These are phyloP conservation scores for Solanum paucissectum DNA, from an alignment of 257 asterid species.

Conservation along the genomic window DNA sequence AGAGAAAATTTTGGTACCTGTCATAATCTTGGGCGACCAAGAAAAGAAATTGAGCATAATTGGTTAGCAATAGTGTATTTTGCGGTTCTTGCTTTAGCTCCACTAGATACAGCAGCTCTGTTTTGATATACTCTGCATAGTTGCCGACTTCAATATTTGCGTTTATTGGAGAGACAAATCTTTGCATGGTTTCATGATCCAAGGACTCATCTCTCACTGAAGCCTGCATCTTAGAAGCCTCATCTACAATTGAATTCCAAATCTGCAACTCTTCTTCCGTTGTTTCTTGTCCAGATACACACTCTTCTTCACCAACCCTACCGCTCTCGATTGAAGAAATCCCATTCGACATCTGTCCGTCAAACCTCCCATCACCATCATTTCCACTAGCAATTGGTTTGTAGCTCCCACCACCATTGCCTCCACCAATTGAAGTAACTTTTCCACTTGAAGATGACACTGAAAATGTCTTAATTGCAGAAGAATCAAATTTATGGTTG, in stretches of 20 bases:
- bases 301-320: slow-evolving; percentile 36
- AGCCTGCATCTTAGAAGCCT: slow-evolving; percentile 46
- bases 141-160: slow-evolving; percentile 57
- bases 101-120: slow-evolving; percentile 51
- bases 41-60: slow-evolving; percentile 88
- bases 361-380: slow-evolving; percentile 69
- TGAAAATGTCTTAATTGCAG: slow-evolving; percentile 28
- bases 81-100: slow-evolving; percentile 55
- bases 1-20: slow-evolving; percentile 42
- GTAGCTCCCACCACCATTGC: slow-evolving; percentile 52
- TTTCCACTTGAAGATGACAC: slow-evolving; percentile 48
- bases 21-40: slow-evolving; percentile 61
- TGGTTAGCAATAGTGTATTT: slow-evolving; percentile 71
- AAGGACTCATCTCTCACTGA: slow-evolving; percentile 27
- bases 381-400: slow-evolving; percentile 47
- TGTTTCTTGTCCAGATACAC: slow-evolving; percentile 32
- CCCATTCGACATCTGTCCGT: slow-evolving; percentile 26
- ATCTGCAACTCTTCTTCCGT: slow-evolving; percentile 40
- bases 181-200: slow-evolving; percentile 55
- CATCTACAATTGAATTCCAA: slow-evolving; percentile 68
- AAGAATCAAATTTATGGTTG: slow-evolving; percentile 39
- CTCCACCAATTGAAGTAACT: slow-evolving; percentile 48
- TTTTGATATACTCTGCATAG: slow-evolving; percentile 27
- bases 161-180: slow-evolving; percentile 53
- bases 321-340: slow-evolving; percentile 27